A percentile compares a stretch with the other conserved stretches of the same genome.
Conservation (phyloP, 2,329 filamentous ascomycete genomes). For the Trichoderma polysporum region DNA sequence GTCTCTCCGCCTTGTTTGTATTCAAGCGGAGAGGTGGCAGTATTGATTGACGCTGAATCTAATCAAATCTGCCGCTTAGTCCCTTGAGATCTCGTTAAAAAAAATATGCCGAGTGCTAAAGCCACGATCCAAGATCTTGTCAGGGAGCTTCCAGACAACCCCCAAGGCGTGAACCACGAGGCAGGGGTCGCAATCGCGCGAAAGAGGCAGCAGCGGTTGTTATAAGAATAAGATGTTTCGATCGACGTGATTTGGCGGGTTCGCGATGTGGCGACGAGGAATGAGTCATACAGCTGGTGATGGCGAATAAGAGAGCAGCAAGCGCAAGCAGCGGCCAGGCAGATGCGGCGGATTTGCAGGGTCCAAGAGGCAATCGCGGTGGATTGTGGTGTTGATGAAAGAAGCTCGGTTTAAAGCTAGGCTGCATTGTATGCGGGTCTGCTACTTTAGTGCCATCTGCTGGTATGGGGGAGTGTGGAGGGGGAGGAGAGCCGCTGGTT, state of each 20-base stretch:
- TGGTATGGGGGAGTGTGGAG: neutral
- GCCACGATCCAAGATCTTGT: neutral
- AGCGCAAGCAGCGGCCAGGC: constrained; percentile 4
- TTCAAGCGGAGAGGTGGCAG: neutral
- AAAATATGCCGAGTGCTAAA: neutral
- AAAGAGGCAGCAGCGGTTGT: constrained; percentile 5
- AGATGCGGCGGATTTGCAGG: constrained; percentile 10
- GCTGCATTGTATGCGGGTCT: constrained; percentile 12
- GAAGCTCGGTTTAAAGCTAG: constrained; percentile 1
- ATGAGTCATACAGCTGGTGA: constrained; percentile 11
- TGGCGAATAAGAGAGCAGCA: constrained; percentile 1
- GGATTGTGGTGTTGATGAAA: neutral
- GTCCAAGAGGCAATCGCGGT: neutral
- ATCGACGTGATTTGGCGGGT: constrained; percentile 3
- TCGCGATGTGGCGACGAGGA: neutral
- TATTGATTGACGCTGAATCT: neutral
- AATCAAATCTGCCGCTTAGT: neutral
- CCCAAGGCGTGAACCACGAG: constrained; percentile 1
- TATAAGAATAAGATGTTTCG: neutral
- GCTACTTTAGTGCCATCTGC: constrained; percentile 12
- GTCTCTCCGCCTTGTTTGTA: neutral
- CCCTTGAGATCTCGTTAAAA: neutral
- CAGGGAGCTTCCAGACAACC: neutral
- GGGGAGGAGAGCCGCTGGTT: neutral
- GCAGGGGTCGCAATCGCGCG: constrained; percentile 5